Percentiles rank a stretch among this genome's conserved stretches.
These are phyloP conservation scores for Leishmania major DNA, from an alignment of 208 protist species.

Conservation along the genomic window DNA sequence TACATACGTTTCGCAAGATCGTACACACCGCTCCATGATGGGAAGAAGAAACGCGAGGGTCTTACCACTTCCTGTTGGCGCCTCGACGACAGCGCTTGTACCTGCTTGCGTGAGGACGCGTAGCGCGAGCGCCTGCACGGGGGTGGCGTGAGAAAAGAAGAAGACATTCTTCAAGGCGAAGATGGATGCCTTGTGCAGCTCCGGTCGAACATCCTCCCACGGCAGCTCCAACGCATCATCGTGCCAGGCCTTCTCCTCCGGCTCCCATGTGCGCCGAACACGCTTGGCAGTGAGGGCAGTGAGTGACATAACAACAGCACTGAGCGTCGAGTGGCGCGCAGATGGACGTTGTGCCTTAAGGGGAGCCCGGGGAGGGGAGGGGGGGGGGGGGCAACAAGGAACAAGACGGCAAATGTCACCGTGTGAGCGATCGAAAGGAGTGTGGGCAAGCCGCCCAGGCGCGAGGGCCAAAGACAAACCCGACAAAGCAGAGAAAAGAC, in stretches of 20 bases:
- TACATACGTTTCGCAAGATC: slow-evolving; percentile 58
- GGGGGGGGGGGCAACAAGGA: background rate
- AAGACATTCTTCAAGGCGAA: slow-evolving; percentile 91
- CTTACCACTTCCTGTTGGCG: slow-evolving; percentile 98
- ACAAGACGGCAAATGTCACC: background rate
- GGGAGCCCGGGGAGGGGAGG: no score
- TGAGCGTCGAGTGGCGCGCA: background rate
- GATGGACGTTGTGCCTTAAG: background rate
- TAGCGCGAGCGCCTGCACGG: slow-evolving; percentile 84
- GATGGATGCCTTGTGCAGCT: slow-evolving; percentile 70
- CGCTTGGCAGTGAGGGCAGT: slow-evolving; percentile 66
- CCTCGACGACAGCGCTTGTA: slow-evolving; percentile 91
- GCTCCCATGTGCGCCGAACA: slow-evolving; percentile 80
- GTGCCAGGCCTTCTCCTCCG: slow-evolving; percentile 81
- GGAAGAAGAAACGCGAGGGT: slow-evolving; percentile 95
- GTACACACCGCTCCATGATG: slow-evolving; percentile 81
- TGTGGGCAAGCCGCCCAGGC: background rate
- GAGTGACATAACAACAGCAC: slow-evolving; percentile 44
- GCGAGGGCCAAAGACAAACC: no score
- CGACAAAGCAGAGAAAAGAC: background rate
- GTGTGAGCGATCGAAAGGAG: background rate
- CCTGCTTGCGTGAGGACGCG: slow-evolving; percentile 44
- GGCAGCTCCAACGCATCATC: slow-evolving; percentile 77
- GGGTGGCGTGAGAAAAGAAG: slow-evolving; percentile 91
- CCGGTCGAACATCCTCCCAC: slow-evolving; percentile 79